Evolutionary conservation across 257 asterid species (phyloP).

Genomic region (Linaria vulgaris): DNA sequence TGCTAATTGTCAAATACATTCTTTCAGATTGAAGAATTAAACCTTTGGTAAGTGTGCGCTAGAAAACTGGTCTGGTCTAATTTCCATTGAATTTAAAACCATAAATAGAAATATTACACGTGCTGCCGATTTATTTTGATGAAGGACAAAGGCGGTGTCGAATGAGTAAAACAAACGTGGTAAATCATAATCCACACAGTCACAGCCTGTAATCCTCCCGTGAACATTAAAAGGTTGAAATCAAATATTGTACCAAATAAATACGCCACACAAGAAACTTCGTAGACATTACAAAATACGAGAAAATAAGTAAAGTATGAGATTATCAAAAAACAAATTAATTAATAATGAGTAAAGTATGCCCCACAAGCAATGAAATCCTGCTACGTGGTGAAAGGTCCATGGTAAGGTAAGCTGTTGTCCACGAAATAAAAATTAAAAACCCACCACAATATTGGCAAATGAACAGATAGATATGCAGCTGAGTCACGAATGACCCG

Average conservation of each 20-base stretch:
- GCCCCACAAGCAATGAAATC: slow-evolving; percentile 2
- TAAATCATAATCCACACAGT: neutral
- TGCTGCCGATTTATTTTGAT: too few species aligned
- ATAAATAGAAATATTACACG: too few species aligned
- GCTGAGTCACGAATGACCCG: slow-evolving; percentile 47
- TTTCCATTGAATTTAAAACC: too few species aligned
- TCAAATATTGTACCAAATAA: too few species aligned
- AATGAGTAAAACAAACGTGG: neutral
- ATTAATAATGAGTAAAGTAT: neutral
- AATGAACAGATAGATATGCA: neutral
- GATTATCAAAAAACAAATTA: too few species aligned
- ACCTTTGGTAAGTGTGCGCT: too few species aligned
- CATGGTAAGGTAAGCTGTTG: slow-evolving; percentile 18
- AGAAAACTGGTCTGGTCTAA: too few species aligned
- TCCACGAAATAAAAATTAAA: neutral
- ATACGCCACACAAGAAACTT: too few species aligned
- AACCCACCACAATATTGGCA: slow-evolving; percentile 28
- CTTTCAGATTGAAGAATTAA: too few species aligned
- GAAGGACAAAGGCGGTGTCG: neutral
- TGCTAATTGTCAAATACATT: too few species aligned
- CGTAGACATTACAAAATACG: too few species aligned
- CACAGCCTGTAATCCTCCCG: neutral
- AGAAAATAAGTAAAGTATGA: too few species aligned
- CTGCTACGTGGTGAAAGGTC: slow-evolving; percentile 13
- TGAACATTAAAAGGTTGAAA: neutral